Percentiles rank a stretch among this genome's conserved stretches.
phyloP scores from a whole-genome alignment of 805 yeast species.

The Nakazawaea sp. region DNA sequence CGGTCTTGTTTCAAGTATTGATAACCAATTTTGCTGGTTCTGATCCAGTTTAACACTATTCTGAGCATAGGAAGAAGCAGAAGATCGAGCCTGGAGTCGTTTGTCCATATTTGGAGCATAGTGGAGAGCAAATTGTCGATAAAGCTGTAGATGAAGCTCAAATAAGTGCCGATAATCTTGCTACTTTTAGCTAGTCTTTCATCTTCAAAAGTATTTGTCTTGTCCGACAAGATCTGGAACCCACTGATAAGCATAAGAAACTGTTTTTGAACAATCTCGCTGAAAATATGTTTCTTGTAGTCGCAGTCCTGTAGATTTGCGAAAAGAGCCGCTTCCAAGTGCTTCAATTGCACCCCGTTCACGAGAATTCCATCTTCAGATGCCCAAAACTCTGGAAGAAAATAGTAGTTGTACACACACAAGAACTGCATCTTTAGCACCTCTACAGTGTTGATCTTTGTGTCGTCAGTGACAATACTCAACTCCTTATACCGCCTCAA shows the following conservation, averaged over 20 bases:
- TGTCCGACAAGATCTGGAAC: slow-evolving; percentile 25
- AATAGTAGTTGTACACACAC: slow-evolving; percentile 27
- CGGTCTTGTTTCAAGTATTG: slow-evolving; percentile 15
- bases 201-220: slow-evolving; percentile 3
- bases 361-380: slow-evolving; percentile 18
- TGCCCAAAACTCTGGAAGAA: slow-evolving; percentile 34
- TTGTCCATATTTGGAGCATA: slow-evolving; percentile 16
- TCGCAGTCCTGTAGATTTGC: slow-evolving; percentile 18
- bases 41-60: slow-evolving; percentile 51
- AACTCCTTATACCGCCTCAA: slow-evolving; percentile 19
- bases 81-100: slow-evolving; percentile 11
- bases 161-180: slow-evolving; percentile 20
- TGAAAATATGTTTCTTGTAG: slow-evolving; percentile 25
- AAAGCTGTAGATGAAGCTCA: slow-evolving; percentile 35
- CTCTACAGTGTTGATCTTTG: slow-evolving; percentile 24
- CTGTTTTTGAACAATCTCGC: slow-evolving; percentile 29
- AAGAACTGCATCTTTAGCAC: slow-evolving; percentile 25
- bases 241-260: slow-evolving; percentile 31
- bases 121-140: slow-evolving; percentile 25
- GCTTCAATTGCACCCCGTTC: slow-evolving; percentile 22
- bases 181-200: slow-evolving; percentile 17
- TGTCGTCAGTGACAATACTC: neutral
- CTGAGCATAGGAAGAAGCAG: slow-evolving; percentile 34
- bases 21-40: slow-evolving; percentile 36
- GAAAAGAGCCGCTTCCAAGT: slow-evolving; percentile 27